These are phyloP conservation scores for Chiua sp. DNA, from an alignment of 1,284 basidiomycete species.

Conservation along the genomic window DNA sequence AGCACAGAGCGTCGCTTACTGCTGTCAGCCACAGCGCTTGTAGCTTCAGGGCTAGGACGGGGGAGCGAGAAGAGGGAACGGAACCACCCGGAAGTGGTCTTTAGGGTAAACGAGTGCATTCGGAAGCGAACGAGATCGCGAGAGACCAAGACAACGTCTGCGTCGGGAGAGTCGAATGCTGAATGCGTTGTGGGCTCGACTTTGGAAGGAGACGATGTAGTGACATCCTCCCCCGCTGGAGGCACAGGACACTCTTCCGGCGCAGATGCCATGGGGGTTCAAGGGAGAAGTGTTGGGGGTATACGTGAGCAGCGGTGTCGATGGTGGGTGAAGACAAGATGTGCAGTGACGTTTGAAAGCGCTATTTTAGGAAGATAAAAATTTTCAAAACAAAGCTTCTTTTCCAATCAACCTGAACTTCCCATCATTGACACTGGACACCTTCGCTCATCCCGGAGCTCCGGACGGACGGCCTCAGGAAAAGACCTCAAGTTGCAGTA, in stretches of 20 bases:
- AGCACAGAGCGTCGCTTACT: conserved; percentile 43
- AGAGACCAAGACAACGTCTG: conserved; percentile 54
- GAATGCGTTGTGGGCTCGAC: conserved; percentile 43
- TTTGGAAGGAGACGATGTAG: background rate
- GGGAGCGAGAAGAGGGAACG: conserved; percentile 63
- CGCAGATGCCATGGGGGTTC: conserved; percentile 16
- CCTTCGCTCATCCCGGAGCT: too few relatives aligned
- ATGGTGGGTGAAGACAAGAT: too few relatives aligned
- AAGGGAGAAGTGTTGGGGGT: too few relatives aligned
- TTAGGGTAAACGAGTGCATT: conserved; percentile 59
- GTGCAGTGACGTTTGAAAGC: too few relatives aligned
- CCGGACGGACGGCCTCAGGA: too few relatives aligned
- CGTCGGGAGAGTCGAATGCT: conserved; percentile 51
- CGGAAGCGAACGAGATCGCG: conserved; percentile 56
- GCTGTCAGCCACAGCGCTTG: background rate
- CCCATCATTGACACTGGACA: too few relatives aligned
- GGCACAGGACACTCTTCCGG: conserved; percentile 16
- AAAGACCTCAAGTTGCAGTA: too few relatives aligned
- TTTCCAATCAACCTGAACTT: too few relatives aligned
- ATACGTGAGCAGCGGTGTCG: too few relatives aligned
- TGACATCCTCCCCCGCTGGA: background rate
- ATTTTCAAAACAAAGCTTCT: too few relatives aligned
- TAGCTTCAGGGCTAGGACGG: conserved; percentile 28
- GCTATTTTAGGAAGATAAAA: too few relatives aligned
- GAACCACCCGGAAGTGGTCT: conserved; percentile 64